phyloP scores from a whole-genome alignment of 257 asterid species.

The Primulina tabacum region DNA sequence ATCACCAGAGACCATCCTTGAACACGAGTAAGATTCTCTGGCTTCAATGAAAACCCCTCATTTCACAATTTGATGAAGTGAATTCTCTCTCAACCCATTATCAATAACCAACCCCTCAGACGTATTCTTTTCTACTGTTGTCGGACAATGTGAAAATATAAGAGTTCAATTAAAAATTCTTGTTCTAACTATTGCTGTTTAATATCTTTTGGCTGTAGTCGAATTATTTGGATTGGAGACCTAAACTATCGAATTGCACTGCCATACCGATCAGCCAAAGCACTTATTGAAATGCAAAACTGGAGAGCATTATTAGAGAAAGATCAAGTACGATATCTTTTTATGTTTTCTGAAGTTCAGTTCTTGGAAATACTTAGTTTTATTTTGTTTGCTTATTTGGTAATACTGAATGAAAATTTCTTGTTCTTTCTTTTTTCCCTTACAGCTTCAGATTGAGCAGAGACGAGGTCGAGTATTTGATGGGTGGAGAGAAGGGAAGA shows the following conservation, averaged over 20 bases:
- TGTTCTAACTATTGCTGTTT: constrained; percentile 7
- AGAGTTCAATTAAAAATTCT: neutral
- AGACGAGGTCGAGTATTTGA: constrained; percentile 90
- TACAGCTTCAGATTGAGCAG: constrained; percentile 81
- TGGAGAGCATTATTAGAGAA: constrained; percentile 94
- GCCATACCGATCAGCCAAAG: constrained; percentile 91
- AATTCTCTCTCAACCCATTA: neutral
- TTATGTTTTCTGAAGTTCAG: constrained; percentile 6
- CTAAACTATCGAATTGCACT: constrained; percentile 91
- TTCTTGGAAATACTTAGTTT: constrained; percentile 1
- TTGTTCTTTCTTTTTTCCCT: constrained; percentile 10
- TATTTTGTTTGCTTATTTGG: constrained; percentile 2
- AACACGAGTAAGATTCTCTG: constrained; percentile 68
- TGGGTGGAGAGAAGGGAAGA: constrained; percentile 98
- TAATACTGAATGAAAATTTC: constrained; percentile 14
- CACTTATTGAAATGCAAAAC: constrained; percentile 96
- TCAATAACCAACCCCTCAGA: neutral
- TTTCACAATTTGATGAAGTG: no score
- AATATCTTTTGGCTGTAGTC: constrained; percentile 44
- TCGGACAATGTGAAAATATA: constrained; percentile 5
- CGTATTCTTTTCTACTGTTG: neutral
- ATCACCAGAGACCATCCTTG: constrained; percentile 87
- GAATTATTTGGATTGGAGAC: constrained; percentile 96
- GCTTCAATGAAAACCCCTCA: neutral
- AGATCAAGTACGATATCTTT: constrained; percentile 64